Conservation (phyloP, 1,284 basidiomycete genomes). For the Cryptococcus amylolentus region DNA sequence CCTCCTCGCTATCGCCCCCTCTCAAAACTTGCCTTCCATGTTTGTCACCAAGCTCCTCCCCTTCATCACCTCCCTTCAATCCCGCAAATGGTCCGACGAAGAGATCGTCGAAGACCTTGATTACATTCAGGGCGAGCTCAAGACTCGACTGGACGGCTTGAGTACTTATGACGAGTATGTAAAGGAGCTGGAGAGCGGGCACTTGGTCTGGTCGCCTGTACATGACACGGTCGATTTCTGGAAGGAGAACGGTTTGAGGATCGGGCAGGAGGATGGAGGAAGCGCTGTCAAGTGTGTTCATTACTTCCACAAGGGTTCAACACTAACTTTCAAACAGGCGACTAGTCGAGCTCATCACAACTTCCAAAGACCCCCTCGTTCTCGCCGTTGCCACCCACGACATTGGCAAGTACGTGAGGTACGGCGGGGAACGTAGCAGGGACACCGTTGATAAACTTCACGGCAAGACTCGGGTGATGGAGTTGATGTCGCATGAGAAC, state of each 20-base stretch:
- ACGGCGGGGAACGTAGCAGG: slow-evolving; percentile 77
- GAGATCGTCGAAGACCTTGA: slow-evolving; percentile 89
- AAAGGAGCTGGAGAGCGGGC: slow-evolving; percentile 84
- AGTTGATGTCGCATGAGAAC: slow-evolving; percentile 85
- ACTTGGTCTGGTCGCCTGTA: slow-evolving; percentile 89
- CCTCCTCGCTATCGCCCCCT: slow-evolving; percentile 59
- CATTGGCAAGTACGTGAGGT: slow-evolving; percentile 88
- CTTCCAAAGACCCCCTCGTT: slow-evolving; percentile 68
- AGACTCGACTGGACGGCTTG: slow-evolving; percentile 75
- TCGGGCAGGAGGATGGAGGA: slow-evolving; percentile 77
- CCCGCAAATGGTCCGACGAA: slow-evolving; percentile 90
- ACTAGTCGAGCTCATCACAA: slow-evolving; percentile 67
- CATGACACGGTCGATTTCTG: slow-evolving; percentile 97
- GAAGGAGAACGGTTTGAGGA: slow-evolving; percentile 88
- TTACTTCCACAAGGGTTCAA: not conserved
- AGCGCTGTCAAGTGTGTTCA: slow-evolving; percentile 69
- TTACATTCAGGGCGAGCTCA: slow-evolving; percentile 77
- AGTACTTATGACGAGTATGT: slow-evolving; percentile 96
- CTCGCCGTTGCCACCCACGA: slow-evolving; percentile 88
- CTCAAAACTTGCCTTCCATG: slow-evolving; percentile 85
- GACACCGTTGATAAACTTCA: slow-evolving; percentile 78
- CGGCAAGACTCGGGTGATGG: slow-evolving; percentile 88
- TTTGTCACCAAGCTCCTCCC: slow-evolving; percentile 81
- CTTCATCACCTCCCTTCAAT: slow-evolving; percentile 75
- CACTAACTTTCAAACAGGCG: slow-evolving; percentile 52